Conservation (phyloP, 2,329 filamentous ascomycete species). For the Penicillium sp. region DNA sequence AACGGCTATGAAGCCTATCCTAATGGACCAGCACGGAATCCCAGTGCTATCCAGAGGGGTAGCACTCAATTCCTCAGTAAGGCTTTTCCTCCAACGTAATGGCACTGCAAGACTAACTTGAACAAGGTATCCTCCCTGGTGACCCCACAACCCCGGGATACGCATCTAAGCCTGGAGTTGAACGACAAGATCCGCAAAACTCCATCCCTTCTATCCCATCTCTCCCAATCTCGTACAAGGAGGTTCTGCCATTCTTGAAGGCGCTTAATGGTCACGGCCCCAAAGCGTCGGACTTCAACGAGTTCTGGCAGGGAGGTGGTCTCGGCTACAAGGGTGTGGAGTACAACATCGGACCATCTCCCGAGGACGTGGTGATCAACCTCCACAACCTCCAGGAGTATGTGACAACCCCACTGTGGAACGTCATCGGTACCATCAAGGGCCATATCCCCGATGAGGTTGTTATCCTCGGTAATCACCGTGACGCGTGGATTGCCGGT, state of each 20-base stretch:
- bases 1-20: conserved; percentile 80
- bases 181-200: conserved; percentile 67
- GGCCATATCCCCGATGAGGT: conserved; percentile 82
- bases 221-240: conserved; percentile 81
- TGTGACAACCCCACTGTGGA: conserved; percentile 77
- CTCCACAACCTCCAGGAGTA: conserved; percentile 79
- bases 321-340: conserved; percentile 76
- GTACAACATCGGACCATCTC: conserved; percentile 82
- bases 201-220: conserved; percentile 84
- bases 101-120: neutral
- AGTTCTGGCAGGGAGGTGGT: conserved; percentile 70
- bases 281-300: conserved; percentile 68
- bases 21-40: conserved; percentile 79
- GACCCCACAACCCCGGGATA: conserved; percentile 93
- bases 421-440: conserved; percentile 90
- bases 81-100: conserved; percentile 28
- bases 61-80: conserved; percentile 78
- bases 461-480: conserved; percentile 85
- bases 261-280: conserved; percentile 87
- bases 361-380: conserved; percentile 68
- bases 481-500: conserved; percentile 87
- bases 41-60: conserved; percentile 84
- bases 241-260: conserved; percentile 83
- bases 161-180: conserved; percentile 83
- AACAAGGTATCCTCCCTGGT: conserved; percentile 56